These are phyloP conservation scores for Angomonas ambiguus DNA, from an alignment of 208 protist genomes.

Conservation along the genomic window DNA sequence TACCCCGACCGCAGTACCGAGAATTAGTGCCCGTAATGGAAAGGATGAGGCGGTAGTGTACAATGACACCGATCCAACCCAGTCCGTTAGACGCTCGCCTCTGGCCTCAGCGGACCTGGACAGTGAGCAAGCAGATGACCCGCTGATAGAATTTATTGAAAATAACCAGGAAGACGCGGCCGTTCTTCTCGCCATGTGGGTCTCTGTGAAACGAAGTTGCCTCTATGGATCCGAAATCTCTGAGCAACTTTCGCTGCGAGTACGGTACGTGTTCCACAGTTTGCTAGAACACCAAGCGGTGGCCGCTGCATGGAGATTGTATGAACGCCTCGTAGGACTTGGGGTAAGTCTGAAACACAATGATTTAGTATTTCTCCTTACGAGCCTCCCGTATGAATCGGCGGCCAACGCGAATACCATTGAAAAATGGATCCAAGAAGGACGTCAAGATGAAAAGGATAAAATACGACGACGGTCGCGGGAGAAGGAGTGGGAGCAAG, in stretches of 20 bases:
- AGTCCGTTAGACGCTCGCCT: no score
- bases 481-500: slow-evolving; percentile 5
- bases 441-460: slow-evolving; percentile 20
- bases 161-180: slow-evolving; percentile 65
- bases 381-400: slow-evolving; percentile 73
- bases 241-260: slow-evolving; percentile 51
- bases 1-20: no score
- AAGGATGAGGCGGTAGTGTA: no score
- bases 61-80: neutral
- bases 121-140: slow-evolving; percentile 23
- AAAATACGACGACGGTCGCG: slow-evolving; percentile 11
- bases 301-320: slow-evolving; percentile 53
- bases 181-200: slow-evolving; percentile 78
- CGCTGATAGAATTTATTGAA: slow-evolving; percentile 61
- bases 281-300: slow-evolving; percentile 64
- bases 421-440: slow-evolving; percentile 18
- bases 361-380: slow-evolving; percentile 64
- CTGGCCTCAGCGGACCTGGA: neutral
- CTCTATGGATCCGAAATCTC: slow-evolving; percentile 70
- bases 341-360: slow-evolving; percentile 65
- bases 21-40: no score
- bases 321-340: slow-evolving; percentile 59
- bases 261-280: slow-evolving; percentile 65
- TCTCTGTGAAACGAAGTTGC: slow-evolving; percentile 68
- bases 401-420: slow-evolving; percentile 15